A percentile compares a stretch with the other conserved stretches of the same genome.
These are phyloP conservation scores for Solanum medicagineum DNA, from an alignment of 257 asterid genomes.

Conservation along the genomic window DNA sequence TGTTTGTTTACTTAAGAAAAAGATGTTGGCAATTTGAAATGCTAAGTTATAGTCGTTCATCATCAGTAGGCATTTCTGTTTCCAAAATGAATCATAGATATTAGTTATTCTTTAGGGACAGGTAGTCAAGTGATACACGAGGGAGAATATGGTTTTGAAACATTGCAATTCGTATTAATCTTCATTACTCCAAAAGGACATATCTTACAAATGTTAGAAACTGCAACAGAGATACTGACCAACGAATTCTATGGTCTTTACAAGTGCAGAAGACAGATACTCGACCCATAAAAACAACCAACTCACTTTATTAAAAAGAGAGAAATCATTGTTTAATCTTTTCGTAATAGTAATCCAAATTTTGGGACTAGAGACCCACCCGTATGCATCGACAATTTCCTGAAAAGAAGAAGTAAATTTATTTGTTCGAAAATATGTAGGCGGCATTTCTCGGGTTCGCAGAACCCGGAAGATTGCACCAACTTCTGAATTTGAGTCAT, in stretches of 20 bases:
- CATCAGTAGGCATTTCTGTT: background rate
- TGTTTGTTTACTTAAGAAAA: background rate
- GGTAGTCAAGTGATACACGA: background rate
- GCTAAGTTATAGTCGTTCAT: background rate
- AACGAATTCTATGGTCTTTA: background rate
- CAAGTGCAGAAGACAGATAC: background rate
- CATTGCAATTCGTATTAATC: background rate
- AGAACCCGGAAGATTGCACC: slow-evolving; percentile 84
- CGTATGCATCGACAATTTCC: slow-evolving; percentile 95
- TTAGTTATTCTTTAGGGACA: background rate
- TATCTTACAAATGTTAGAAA: background rate
- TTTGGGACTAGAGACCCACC: slow-evolving; percentile 45
- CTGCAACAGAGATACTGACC: background rate
- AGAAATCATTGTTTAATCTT: background rate
- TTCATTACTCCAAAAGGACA: background rate
- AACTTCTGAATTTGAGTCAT: slow-evolving; percentile 83
- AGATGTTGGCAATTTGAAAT: background rate
- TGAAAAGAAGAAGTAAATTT: slow-evolving; percentile 83
- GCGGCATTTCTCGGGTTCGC: slow-evolving; percentile 89
- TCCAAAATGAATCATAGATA: background rate
- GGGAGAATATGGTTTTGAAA: background rate
- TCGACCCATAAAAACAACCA: background rate
- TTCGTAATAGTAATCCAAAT: background rate
- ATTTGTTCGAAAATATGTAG: slow-evolving; percentile 85
- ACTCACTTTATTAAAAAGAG: background rate